Evolutionary conservation across 2,329 filamentous ascomycete genomes (phyloP).

Genomic region (Ramularia collo-cygni): DNA sequence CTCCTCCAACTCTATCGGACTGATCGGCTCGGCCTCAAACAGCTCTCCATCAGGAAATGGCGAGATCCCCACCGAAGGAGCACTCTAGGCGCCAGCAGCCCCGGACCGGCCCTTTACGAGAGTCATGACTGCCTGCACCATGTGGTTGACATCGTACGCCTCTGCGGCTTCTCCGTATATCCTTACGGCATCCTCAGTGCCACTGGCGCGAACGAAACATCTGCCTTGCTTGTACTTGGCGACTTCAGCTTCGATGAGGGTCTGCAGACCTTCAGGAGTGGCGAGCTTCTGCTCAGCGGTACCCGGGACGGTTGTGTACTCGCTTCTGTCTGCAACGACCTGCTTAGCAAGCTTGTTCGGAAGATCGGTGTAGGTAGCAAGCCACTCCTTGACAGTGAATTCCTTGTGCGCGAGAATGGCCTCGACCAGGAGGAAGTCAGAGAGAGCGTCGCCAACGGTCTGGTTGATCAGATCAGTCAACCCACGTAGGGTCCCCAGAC

Average conservation of each 20-base stretch:
- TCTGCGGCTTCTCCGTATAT: constrained; percentile 94
- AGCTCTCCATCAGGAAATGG: neutral
- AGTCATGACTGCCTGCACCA: constrained; percentile 67
- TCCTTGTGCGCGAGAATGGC: constrained; percentile 91
- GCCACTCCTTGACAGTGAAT: constrained; percentile 84
- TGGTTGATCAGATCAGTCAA: constrained; percentile 94
- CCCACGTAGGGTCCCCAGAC: constrained; percentile 75
- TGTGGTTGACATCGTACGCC: constrained; percentile 80
- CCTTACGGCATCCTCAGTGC: constrained; percentile 91
- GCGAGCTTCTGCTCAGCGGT: constrained; percentile 77
- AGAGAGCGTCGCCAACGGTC: constrained; percentile 91
- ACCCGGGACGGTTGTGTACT: constrained; percentile 78
- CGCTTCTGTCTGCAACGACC: constrained; percentile 77
- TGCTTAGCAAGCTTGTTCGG: constrained; percentile 94
- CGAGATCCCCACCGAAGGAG: neutral
- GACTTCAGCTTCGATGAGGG: constrained; percentile 78
- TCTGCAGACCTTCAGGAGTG: constrained; percentile 70
- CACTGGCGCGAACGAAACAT: constrained; percentile 84
- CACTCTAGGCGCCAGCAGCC: constrained; percentile 3
- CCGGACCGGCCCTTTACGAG: constrained; percentile 16
- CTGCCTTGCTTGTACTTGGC: constrained; percentile 86
- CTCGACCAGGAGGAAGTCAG: constrained; percentile 92
- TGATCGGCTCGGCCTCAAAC: neutral
- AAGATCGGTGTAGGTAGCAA: constrained; percentile 84
- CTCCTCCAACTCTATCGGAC: neutral